Evolutionary conservation across 2,329 filamentous ascomycete genomes (phyloP), one percentile per base, ranked within the genome.

Genomic region (Aspergillus calidoustus): DNA sequence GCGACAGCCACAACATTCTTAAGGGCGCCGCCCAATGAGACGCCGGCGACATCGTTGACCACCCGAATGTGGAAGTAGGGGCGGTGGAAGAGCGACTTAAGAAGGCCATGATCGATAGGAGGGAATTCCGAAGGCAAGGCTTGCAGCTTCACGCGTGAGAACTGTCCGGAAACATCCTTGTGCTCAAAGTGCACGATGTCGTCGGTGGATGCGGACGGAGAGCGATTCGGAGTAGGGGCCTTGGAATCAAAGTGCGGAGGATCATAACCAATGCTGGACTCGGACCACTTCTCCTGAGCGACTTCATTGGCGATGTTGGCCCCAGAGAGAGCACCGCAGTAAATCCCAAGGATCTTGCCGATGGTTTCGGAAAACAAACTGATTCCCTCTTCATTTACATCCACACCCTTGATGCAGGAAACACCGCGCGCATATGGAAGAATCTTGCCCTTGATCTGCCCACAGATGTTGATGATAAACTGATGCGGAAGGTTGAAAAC

Each of bases 51-150:
- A 74, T 99, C 95, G 41, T 88, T 89, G 25, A 97, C 92, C 78
- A 98, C 89, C 69, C 92, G 91, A 19, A 98, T 94, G 77, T 98
- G 94, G 85, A 99, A 99, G 82, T 99, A 99, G 0, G 92, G 92
- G 54, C 95, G 88, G 79, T 97, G 91, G 86, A 99, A 99, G 43
- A 99, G 87, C 19, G 87, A 87, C 76, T 91, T 90, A 76, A 97
- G 89, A 61, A 91, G 89, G 48, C 86, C 83, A 76, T 98, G 94
- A 76, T 95, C 92, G 49, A 99, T 86, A 0, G 93, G 87, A 22
- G 92, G 92, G 74, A 95, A 97, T 61, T 95, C 91, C 43, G 84
- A 78, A 0, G 95, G 95, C 28, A 97, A 80, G 7, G 92, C 85
- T 25, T 87, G 89, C 51, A 98, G 84, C 72, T 87, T 87, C 15